A percentile compares a stretch with the other conserved stretches of the same genome.
Evolutionary conservation across 108 stramenopile genomes (phyloP).

Genomic region (Cylindrotheca fusiformis): DNA sequence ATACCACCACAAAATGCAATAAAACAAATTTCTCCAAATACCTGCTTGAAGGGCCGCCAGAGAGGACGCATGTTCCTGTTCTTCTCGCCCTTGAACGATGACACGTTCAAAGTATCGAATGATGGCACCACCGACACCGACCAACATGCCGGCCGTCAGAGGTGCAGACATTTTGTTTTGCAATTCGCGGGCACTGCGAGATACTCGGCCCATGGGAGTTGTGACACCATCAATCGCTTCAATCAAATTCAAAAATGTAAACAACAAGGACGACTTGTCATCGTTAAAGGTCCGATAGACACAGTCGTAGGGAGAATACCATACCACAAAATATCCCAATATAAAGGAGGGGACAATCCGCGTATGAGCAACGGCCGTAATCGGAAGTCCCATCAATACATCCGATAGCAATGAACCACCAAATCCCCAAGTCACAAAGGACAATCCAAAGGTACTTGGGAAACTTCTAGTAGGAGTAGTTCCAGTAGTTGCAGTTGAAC

Average conservation of each 20-base stretch:
- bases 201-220: conserved; percentile 33
- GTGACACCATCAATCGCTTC: conserved; percentile 33
- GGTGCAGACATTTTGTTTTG: conserved; percentile 31
- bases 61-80: conserved; percentile 3
- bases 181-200: conserved; percentile 24
- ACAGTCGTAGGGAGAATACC: conserved; percentile 28
- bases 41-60: conserved; percentile 16
- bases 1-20: conserved; percentile 28
- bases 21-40: conserved; percentile 25
- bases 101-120: conserved; percentile 12
- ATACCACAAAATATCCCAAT: conserved; percentile 28
- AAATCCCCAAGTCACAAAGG: conserved; percentile 35
- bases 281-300: conserved; percentile 16
- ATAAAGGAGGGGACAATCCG: conserved; percentile 28
- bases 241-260: conserved; percentile 14
- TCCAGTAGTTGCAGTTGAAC: too few relatives aligned
- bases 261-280: conserved; percentile 14
- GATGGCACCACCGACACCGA: conserved; percentile 26
- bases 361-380: conserved; percentile 27
- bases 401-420: conserved; percentile 39
- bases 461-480: too few relatives aligned
- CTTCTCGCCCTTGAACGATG: conserved; percentile 1
- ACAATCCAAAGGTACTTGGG: conserved; percentile 13
- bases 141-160: conserved; percentile 28
- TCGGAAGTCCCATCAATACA: conserved; percentile 31